Base-by-base conservation (phyloP, 768 basidiomycete genomes). In the Rhodotorula sphaerocarpa region DNA sequence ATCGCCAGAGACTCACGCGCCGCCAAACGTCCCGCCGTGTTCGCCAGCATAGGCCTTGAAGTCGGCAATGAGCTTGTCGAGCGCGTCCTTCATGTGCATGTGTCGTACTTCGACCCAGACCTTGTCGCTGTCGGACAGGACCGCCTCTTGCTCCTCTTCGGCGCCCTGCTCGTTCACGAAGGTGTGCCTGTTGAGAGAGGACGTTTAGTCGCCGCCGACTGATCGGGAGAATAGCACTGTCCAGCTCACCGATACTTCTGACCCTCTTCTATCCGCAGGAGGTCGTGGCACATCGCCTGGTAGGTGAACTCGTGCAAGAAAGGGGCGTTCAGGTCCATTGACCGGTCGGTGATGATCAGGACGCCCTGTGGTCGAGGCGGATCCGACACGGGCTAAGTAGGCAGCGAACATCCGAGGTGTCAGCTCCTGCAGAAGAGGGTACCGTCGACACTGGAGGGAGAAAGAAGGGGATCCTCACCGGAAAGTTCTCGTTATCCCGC, bases 31-130 rank as follows among this genome's bases (percentile, higher is more conserved):
- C 1, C 90, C 92, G 2, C 90, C 90, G 74, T 97, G 88, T 70
- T 97, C 95, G 71, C 85, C 82, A 75, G 92, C 79, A 74, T 97
- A 97, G 72, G 86, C 84, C 74, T 90, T 91, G 76, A 99, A 97
- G 77, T 96, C 90, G 20, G 81, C 82, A 87, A 95, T 93, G 51
- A 99, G 80, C 75, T 89, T 95, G 78, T 96, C 90, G 70, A 97
- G 92, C 3, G 92, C 88, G 76, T 99, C 95, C 52, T 88, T 84
- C 91, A 99, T 99, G 75, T 99, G 95, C 84, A 95, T 84, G 74
- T 97, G 95, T 62, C 93, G 85, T 59, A 96, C 83, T 47, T 86
- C 84, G 39, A 86, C 86, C 91, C 92, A 99, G 3, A 95, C 86
- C 45, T 82, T 81, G 74, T 99, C 95, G 7, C 81, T 75, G 70